These are phyloP conservation scores for Ustilago loliicola DNA, from an alignment of 1,284 basidiomycete genomes.

Conservation along the genomic window DNA sequence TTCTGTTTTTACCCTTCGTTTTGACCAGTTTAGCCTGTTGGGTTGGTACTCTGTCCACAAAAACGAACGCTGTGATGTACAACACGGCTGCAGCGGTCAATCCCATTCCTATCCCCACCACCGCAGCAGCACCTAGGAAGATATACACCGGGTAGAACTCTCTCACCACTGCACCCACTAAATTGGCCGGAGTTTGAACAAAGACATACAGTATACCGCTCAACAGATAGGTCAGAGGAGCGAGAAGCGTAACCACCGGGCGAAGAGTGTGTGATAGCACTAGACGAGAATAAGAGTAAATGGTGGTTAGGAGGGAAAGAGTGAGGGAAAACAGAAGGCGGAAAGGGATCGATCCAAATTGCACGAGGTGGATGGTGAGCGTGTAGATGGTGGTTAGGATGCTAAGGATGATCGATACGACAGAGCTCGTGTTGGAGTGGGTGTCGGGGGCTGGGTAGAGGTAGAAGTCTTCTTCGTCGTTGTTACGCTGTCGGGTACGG, in stretches of 20 bases:
- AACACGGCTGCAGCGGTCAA: conserved; percentile 23
- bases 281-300: conserved; percentile 15
- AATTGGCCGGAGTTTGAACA: conserved; percentile 8
- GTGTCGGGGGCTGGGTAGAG: background rate
- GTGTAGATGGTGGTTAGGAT: conserved; percentile 1
- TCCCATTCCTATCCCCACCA: conserved; percentile 40
- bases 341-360: conserved; percentile 9
- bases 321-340: background rate
- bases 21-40: background rate
- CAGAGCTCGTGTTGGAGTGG: conserved; percentile 1
- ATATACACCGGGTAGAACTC: conserved; percentile 57
- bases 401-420: background rate
- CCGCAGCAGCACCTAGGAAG: conserved; percentile 44
- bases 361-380: background rate
- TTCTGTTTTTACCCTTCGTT: background rate
- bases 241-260: conserved; percentile 23
- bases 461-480: conserved; percentile 3
- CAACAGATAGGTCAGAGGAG: conserved; percentile 43
- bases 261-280: conserved; percentile 25
- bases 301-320: background rate
- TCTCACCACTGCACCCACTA: conserved; percentile 1
- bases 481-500: conserved; percentile 10
- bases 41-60: conserved; percentile 32
- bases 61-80: conserved; percentile 36
- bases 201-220: conserved; percentile 40